Conservation (phyloP, 371 early-diverging fungal genomes). For the Dentiscutata heterogama region DNA sequence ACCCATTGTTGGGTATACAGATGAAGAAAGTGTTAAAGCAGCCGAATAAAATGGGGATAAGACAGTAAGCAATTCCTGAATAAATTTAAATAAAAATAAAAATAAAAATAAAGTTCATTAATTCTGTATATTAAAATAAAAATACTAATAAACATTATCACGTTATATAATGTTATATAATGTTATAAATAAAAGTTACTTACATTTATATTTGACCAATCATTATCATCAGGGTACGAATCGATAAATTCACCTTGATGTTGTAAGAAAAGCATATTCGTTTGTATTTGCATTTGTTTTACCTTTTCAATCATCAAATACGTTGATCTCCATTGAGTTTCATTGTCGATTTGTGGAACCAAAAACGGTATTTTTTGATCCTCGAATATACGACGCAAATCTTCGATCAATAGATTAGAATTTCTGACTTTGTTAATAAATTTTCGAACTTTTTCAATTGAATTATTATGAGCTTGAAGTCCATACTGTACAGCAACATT, state of each 20-base stretch:
- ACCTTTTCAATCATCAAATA: conserved; percentile 22
- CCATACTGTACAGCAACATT: conserved; percentile 34
- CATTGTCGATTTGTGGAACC: conserved; percentile 3
- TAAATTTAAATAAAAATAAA: not conserved
- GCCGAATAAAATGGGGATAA: conserved; percentile 13
- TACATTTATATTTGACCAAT: conserved; percentile 10
- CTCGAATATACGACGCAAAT: not conserved
- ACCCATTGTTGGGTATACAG: conserved; percentile 16
- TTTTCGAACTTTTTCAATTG: conserved; percentile 22
- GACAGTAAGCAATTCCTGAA: not conserved
- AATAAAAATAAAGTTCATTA: not conserved
- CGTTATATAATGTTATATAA: too few species aligned
- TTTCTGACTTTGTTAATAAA: conserved; percentile 1
- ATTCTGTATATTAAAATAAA: not conserved
- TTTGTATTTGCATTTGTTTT: conserved; percentile 19
- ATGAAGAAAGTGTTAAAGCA: conserved; percentile 31
- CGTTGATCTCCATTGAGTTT: not conserved
- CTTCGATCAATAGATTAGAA: not conserved
- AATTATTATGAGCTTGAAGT: not conserved
- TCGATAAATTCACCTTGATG: conserved; percentile 14
- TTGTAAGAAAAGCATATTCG: conserved; percentile 1
- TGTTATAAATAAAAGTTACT: not conserved
- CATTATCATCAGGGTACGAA: not conserved
- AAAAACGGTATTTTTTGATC: not conserved
- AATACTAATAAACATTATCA: not conserved